These are phyloP conservation scores for Brassica incana DNA, from an alignment of 345 rosid genomes.

Conservation along the genomic window DNA sequence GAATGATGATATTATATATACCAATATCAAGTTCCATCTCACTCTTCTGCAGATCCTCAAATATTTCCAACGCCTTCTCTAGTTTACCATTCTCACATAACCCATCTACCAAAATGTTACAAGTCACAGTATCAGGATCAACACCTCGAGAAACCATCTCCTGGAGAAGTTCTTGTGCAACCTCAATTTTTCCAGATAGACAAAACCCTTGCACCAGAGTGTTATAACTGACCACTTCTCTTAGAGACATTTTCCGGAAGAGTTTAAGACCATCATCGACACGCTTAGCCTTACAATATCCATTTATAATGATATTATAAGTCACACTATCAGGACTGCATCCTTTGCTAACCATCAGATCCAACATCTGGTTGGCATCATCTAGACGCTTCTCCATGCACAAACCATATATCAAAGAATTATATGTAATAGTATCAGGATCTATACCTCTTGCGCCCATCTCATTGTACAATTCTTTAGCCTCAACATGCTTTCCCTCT, in stretches of 20 bases:
- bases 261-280: background rate
- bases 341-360: conserved; percentile 9
- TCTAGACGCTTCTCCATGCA: conserved; percentile 18
- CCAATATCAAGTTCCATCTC: background rate
- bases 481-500: conserved; percentile 29
- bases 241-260: background rate
- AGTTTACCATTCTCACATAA: conserved; percentile 3
- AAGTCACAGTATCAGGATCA: background rate
- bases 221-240: background rate
- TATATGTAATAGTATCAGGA: conserved; percentile 30
- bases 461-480: conserved; percentile 15
- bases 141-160: background rate
- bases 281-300: background rate
- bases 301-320: background rate
- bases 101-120: background rate
- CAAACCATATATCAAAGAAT: conserved; percentile 41
- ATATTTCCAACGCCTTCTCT: background rate
- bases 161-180: background rate
- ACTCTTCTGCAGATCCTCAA: background rate
- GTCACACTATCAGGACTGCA: background rate
- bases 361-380: background rate
- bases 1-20: background rate
- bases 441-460: conserved; percentile 34
- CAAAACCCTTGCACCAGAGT: background rate
- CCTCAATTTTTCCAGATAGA: background rate